Base-by-base conservation (phyloP, 2,329 filamentous ascomycete species). In the Stenocarpella maydis region DNA sequence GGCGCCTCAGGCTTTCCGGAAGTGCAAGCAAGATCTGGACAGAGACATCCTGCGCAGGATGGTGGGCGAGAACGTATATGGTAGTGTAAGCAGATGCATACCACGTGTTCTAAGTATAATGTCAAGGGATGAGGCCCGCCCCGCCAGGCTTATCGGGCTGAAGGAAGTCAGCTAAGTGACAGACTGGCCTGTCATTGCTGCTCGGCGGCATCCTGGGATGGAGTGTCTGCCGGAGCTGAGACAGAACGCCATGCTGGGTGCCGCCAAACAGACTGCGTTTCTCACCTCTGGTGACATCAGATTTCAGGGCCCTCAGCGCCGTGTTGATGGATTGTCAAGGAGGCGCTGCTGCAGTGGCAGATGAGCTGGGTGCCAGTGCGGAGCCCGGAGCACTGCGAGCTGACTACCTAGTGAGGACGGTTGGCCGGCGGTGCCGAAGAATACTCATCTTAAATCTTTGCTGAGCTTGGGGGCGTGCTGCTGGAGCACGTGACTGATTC, bases 151-250 rank as follows among this genome's bases (percentile, higher is more conserved):
- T 61, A 3, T 61, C 55, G 24, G 55, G 39, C 39, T 34, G 55
- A 45, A 61, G 55, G 55, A 45, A 31, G 55, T 61, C 15, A 61
- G 21, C 39, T 61, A 61, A 39, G 37, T 17, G 55, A 61, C 55
- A 31, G 45, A 43, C 39, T 45, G 37, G 34, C 14, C 45, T 61
- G 37, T 61, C 55, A 4, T 28, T 39, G 10, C 10, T n/a, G n/a
- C n/a, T n/a, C 39, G 19, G 55, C 8, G 37, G 24, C 24, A 24
- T 21, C 37, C 14, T 61, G 5, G 2, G 26, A 21, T 31, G 34
- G 37, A 61, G 21, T 17, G 41, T 31, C 12, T 45, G 24, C 14
- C 45, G 37, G 17, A 61, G 41, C 41, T 45, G 21, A 19, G 55
- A 3, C 1, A 28, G 17, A 15, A 45, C 37, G 12, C 45, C 37